Conservation (phyloP, 1,284 basidiomycete species). For the Coniferiporia weirii region DNA sequence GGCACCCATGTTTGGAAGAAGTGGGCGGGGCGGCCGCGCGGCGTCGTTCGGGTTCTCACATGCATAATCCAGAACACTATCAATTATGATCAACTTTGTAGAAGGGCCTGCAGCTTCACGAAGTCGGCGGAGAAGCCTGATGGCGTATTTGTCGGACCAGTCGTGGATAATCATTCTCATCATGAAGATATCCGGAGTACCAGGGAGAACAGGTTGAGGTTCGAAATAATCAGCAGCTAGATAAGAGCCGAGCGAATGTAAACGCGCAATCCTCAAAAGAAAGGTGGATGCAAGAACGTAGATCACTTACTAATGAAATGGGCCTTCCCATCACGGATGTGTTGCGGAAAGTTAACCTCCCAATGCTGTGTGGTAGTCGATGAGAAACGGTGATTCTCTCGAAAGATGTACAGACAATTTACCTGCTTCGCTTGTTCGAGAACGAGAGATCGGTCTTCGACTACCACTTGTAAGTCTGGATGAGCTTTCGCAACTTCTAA, state of each 20-base stretch:
- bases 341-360: not conserved
- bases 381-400: not conserved
- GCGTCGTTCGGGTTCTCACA: constrained; percentile 14
- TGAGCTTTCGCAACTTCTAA: constrained; percentile 15
- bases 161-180: constrained; percentile 27
- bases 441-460: constrained; percentile 21
- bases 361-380: not conserved
- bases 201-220: constrained; percentile 21
- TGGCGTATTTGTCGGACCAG: constrained; percentile 23
- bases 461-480: constrained; percentile 19
- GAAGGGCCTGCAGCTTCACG: constrained; percentile 21
- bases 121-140: constrained; percentile 25
- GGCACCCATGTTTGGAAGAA: constrained; percentile 17
- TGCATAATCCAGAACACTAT: constrained; percentile 23
- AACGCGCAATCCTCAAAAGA: too few relatives aligned
- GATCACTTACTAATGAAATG: constrained; percentile 12
- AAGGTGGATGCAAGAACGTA: not conserved
- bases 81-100: constrained; percentile 28
- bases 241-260: not conserved
- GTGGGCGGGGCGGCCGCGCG: constrained; percentile 7
- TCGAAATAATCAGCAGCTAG: constrained; percentile 28
- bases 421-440: constrained; percentile 4
- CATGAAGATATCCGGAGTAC: constrained; percentile 23
- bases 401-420: not conserved
- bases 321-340: constrained; percentile 12